Base-by-base conservation (phyloP, 2,329 filamentous ascomycete species). In the Colletotrichum lini region DNA sequence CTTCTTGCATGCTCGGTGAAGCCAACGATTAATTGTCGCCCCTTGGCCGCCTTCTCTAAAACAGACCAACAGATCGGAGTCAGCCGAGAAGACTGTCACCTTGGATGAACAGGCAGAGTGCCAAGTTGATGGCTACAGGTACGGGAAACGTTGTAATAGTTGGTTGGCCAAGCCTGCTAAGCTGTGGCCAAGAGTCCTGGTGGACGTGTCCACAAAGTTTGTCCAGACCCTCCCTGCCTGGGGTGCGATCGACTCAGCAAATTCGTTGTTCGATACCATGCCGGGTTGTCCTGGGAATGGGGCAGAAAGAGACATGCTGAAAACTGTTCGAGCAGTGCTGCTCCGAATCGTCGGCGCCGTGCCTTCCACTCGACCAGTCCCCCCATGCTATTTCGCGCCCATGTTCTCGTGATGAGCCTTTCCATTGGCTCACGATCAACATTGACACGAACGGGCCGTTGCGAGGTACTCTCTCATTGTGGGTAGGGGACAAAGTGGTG, bases 401-500 rank as follows among this genome's bases (percentile, higher is more conserved):
- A 69, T 71, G 58, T 64, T 69, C 26, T 12, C 30, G n/a, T 23
- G n/a, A 30, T 12, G 30, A 69, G 47, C 9, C 21, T 59, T 12
- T n/a, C 57, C 4, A 71, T 59, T 71, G 69, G 69, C n/a, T 42
- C 47, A 40, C 35, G 9, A 35, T 0, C 9, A 7, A 53, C 30
- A 35, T 59, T 68, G 65, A 68, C 53, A 54, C 26, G 45, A 63
- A 59, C 59, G 69, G 69, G 65, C 58, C 58, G 69, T 53, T 64
- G 53, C 23, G 30, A 30, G 5, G 30, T 59, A 64, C 26, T 69
- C 26, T 69, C 38, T 58, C 53, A 54, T 23, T n/a, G 26, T 61
- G 44, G 54, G 42, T 3, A 21, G 18, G 12, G 9, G 21, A 4
- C 49, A 21, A 52, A 8, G 21, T 56, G 18, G 30, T 21, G 18